Percentiles rank a stretch among this genome's conserved stretches.
Evolutionary conservation across 2,329 filamentous ascomycete genomes (phyloP).

Genomic region (Pseudopyrenochaeta lycopersici): DNA sequence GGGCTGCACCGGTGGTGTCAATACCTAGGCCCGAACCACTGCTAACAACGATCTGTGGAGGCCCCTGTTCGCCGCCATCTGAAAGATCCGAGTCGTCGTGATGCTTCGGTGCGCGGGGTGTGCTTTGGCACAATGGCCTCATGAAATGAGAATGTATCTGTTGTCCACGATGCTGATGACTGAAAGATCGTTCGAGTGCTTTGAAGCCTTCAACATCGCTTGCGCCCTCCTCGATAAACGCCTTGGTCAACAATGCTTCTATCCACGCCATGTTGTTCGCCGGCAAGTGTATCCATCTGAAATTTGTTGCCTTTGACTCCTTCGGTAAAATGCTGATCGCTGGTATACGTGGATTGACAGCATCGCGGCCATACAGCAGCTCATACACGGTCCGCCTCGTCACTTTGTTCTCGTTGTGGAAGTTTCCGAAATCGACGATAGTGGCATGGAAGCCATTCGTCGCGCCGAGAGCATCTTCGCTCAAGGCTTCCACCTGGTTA

Average conservation of each 20-base stretch:
- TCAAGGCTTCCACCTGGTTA: constrained; percentile 49
- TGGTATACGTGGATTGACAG: constrained; percentile 44
- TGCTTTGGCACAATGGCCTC: constrained; percentile 66
- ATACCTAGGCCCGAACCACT: constrained; percentile 37
- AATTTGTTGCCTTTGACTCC: constrained; percentile 52
- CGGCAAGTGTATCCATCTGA: constrained; percentile 58
- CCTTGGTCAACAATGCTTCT: constrained; percentile 70
- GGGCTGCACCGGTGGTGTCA: constrained; percentile 26
- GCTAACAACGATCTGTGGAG: constrained; percentile 41
- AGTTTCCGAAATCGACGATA: constrained; percentile 51
- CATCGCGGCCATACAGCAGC: constrained; percentile 45
- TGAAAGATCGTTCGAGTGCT: constrained; percentile 68
- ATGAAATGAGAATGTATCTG: constrained; percentile 69
- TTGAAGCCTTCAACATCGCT: constrained; percentile 72
- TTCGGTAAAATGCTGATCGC: constrained; percentile 49
- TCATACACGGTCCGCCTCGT: constrained; percentile 45
- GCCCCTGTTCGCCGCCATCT: constrained; percentile 37
- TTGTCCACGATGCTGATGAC: constrained; percentile 68
- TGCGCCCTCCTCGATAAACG: constrained; percentile 69
- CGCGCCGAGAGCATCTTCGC: constrained; percentile 44
- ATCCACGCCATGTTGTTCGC: constrained; percentile 68
- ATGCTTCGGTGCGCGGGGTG: constrained; percentile 40
- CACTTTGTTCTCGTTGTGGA: constrained; percentile 47
- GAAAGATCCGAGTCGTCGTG: constrained; percentile 46
- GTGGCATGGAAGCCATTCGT: constrained; percentile 50